Percentiles rank a stretch among this genome's conserved stretches.
Evolutionary conservation across 2,329 filamentous ascomycete genomes (phyloP).

Genomic region (Hypoxylon sp.): DNA sequence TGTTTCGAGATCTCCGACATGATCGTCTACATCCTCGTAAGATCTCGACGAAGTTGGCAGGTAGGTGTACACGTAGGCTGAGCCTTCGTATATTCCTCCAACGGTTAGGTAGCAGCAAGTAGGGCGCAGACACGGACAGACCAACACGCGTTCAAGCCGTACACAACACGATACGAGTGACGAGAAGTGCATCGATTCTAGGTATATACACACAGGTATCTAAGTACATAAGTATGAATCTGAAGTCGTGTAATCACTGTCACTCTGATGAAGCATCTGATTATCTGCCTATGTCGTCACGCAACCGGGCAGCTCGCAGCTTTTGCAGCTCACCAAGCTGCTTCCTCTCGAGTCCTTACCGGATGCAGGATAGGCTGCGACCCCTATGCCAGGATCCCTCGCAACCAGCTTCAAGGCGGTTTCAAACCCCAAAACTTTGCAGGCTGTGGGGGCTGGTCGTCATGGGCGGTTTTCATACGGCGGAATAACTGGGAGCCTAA

Average conservation of each 20-base stretch:
- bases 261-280: neutral
- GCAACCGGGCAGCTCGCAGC: neutral
- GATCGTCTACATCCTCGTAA: neutral
- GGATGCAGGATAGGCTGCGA: neutral
- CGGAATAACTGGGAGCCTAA: too few relatives aligned
- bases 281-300: neutral
- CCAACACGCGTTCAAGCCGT: neutral
- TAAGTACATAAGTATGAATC: neutral
- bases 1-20: neutral
- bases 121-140: too few relatives aligned
- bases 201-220: neutral
- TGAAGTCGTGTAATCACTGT: neutral
- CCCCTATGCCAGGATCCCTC: constrained; percentile 6
- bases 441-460: constrained; percentile 24
- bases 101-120: too few relatives aligned
- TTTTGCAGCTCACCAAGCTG: neutral
- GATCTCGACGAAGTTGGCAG: neutral
- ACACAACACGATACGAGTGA: neutral
- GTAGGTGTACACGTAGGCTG: neutral
- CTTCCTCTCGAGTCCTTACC: neutral
- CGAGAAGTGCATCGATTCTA: neutral
- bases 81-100: too few relatives aligned
- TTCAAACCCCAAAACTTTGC: constrained; percentile 12
- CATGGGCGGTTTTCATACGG: too few relatives aligned
- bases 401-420: neutral